Evolutionary conservation across 345 rosid species (phyloP).

Genomic region (Mallotus nudiflorus): DNA sequence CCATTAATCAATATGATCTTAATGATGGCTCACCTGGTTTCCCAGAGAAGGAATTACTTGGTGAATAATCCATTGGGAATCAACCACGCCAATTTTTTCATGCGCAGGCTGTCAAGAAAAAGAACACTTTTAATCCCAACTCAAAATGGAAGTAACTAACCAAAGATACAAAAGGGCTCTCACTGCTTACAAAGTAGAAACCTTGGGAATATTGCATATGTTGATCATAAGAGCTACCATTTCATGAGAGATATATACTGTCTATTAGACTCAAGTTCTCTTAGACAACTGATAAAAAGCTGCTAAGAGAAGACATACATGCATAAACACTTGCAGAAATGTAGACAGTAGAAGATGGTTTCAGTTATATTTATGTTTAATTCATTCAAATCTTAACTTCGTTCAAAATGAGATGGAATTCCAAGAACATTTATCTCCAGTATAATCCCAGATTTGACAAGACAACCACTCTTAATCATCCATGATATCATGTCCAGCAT

Average conservation of each 20-base stretch:
- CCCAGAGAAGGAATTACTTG: conserved; percentile 92
- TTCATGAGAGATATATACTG: neutral
- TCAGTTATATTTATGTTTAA: neutral
- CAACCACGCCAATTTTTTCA: conserved; percentile 93
- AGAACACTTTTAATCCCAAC: neutral
- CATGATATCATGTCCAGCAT: neutral
- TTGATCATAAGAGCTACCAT: neutral
- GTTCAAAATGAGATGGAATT: neutral
- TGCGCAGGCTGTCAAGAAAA: conserved; percentile 73
- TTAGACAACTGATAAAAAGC: neutral
- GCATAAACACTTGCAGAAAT: neutral
- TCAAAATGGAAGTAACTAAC: conserved; percentile 5
- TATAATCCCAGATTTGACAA: neutral
- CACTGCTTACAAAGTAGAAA: neutral
- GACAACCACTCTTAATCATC: neutral
- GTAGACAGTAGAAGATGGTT: neutral
- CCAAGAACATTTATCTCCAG: neutral
- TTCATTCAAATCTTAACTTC: neutral
- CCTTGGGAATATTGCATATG: conserved; percentile 5
- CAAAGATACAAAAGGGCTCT: conserved; percentile 1
- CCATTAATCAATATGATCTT: neutral
- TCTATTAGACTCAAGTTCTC: neutral
- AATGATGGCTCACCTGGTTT: conserved; percentile 54
- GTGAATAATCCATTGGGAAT: conserved; percentile 97
- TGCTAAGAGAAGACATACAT: neutral